These are phyloP conservation scores for Puccinia horiana DNA, from an alignment of 1,284 basidiomycete species.

Conservation along the genomic window DNA sequence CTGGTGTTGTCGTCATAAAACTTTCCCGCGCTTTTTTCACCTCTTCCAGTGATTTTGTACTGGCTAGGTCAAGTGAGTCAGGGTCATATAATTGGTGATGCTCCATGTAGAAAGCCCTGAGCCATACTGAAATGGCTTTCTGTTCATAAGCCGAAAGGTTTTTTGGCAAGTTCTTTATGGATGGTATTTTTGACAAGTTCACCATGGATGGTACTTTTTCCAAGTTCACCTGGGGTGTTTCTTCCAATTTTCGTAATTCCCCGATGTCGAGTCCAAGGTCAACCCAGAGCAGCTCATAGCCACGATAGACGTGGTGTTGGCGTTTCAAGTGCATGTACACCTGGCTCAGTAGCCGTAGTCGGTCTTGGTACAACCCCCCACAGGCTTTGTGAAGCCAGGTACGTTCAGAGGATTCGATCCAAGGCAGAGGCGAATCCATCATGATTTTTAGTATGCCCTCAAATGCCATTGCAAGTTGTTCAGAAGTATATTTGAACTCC, in stretches of 20 bases:
- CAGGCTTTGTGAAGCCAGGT: background rate
- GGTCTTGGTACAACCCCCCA: conserved; percentile 12
- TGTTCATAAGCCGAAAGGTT: background rate
- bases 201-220: no score
- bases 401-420: background rate
- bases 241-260: background rate
- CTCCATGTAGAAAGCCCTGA: background rate
- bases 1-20: no score
- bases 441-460: background rate
- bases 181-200: no score
- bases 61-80: background rate
- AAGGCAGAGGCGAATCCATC: background rate
- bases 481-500: background rate
- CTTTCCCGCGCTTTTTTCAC: background rate
- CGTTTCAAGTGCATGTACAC: background rate
- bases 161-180: background rate
- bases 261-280: background rate
- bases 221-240: background rate
- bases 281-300: background rate
- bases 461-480: background rate
- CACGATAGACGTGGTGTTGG: background rate
- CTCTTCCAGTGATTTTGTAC: background rate
- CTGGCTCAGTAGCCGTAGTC: background rate
- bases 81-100: background rate
- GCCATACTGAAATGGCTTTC: background rate